Evolutionary conservation across 139 green algal genomes (phyloP).

Genomic region (Micractinium sp.): DNA sequence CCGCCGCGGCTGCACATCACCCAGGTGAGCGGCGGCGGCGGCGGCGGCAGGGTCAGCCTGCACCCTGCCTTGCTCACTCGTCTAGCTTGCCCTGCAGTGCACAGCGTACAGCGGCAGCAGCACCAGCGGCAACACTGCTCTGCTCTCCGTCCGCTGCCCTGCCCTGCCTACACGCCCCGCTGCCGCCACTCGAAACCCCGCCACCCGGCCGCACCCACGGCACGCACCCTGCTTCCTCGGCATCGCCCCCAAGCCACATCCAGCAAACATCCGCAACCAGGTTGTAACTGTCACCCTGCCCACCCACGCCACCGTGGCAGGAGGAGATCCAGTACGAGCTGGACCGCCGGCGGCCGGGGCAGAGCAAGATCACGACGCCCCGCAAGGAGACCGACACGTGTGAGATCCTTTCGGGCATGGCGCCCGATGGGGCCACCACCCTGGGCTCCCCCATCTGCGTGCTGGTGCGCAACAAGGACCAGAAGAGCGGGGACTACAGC

Average conservation of each 20-base stretch:
- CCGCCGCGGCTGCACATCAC: slow-evolving; percentile 89
- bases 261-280: neutral
- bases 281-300: no score
- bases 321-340: slow-evolving; percentile 87
- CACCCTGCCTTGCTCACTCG: neutral
- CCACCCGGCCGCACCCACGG: neutral
- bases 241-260: no score
- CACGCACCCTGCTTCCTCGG: neutral
- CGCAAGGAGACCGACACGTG: slow-evolving; percentile 94
- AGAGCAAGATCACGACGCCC: slow-evolving; percentile 97
- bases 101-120: no score
- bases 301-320: neutral
- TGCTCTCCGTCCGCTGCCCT: neutral
- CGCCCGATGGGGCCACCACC: slow-evolving; percentile 79
- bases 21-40: slow-evolving; percentile 41
- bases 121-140: neutral
- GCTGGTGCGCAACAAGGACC: slow-evolving; percentile 97
- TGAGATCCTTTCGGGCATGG: slow-evolving; percentile 91
- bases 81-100: no score
- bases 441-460: slow-evolving; percentile 95
- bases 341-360: slow-evolving; percentile 88
- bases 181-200: neutral
- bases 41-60: neutral
- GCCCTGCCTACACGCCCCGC: neutral
- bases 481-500: slow-evolving; percentile 84